Base-by-base conservation (phyloP, 2,329 filamentous ascomycete genomes). In the Fusarium mundagurra region DNA sequence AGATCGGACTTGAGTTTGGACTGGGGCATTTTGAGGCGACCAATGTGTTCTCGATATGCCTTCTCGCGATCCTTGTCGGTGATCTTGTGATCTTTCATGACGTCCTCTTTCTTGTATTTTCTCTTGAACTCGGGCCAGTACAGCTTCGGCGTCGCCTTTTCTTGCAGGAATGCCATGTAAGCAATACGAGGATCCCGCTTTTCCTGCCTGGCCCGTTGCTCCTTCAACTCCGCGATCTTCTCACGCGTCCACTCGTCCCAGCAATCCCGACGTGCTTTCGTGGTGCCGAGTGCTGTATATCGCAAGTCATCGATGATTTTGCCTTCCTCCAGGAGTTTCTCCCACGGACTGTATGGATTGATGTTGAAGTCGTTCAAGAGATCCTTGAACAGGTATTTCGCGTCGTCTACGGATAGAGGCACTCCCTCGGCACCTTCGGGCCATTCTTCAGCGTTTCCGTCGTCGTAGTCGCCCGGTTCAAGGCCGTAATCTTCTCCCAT, bases 101-200 rank as follows among this genome's bases (percentile, higher is more conserved):
- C 89, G 0, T 89, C 83, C 73, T 97, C 95, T 74, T 93, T 95
- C 74, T 92, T 93, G 83, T 91, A 96, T 81, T 98, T 99, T 39
- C 96, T 88, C 78, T 94, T 94, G 84, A 99, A 99, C 81, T 99
- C 96, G 1, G 94, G 92, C 96, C 96, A 99, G 86, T 97, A 99
- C 3, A 99, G 88, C 83, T 98, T 98, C 1, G 94, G 92, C 0
- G 92, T 96, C 0, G 95, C 96, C 75, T 94, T 90, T 55, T 92
- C 90, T 72, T 96, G 91, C 36, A 99, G 86, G 72, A 99, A 93
- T 0, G 89, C 88, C 69, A 98, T 85, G 81, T 97, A 99, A 2
- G 92, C 91, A 73, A 98, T 92, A 53, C 89, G 88, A 3, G 96
- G 96, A 78, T 98, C 95, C 73, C 90, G 90, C 84, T 94, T 96